A percentile compares a stretch with the other conserved stretches of the same genome.
Conservation (phyloP, 163 green algal genomes). For the Chlorella variabilis region DNA sequence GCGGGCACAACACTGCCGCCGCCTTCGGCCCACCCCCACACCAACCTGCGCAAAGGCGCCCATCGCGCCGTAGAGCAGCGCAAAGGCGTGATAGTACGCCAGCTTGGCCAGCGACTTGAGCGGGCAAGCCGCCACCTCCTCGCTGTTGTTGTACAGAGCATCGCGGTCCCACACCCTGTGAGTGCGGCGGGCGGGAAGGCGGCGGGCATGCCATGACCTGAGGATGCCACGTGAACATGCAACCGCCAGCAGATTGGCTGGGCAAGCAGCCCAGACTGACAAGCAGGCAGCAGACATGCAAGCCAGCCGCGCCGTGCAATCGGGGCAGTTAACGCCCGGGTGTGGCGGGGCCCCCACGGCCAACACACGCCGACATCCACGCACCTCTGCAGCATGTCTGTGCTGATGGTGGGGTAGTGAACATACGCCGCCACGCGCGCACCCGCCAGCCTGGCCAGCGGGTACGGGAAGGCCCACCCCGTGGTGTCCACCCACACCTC, state of each 20-base stretch:
- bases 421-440: conserved; percentile 86
- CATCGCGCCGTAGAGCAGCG: conserved; percentile 77
- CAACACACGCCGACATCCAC: no score
- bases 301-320: no score
- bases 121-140: conserved; percentile 56
- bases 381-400: conserved; percentile 90
- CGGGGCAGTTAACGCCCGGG: no score
- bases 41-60: conserved; percentile 66
- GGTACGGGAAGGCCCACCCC: conserved; percentile 93
- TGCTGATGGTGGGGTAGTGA: conserved; percentile 96
- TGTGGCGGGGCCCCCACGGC: no score
- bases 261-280: no score
- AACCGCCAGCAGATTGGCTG: no score
- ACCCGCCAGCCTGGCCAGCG: conserved; percentile 75
- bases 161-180: conserved; percentile 57
- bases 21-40: no score
- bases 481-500: conserved; percentile 94
- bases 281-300: no score
- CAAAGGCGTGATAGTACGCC: conserved; percentile 89
- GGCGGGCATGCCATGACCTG: neutral
- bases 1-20: no score
- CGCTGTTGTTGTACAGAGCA: conserved; percentile 89
- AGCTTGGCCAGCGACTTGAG: conserved; percentile 78
- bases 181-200: neutral
- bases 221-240: neutral